These are phyloP conservation scores for Brassica napus DNA, from an alignment of 345 rosid genomes.

Conservation along the genomic window Da-Ae NC_063450.1:52350001-52350500, in stretches of 20 bases:
- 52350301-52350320: constrained; percentile 11
- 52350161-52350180: constrained; percentile 6
- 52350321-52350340: constrained; percentile 15
- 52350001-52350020: background rate
- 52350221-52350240: constrained; percentile 21
- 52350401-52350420: background rate
- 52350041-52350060: background rate
- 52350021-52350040: background rate
- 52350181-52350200: constrained; percentile 22
- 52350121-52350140: constrained; percentile 64
- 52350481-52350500: constrained; percentile 21
- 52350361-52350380: constrained; percentile 1
- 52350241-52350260: constrained; percentile 20
- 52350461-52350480: constrained; percentile 15
- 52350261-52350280: background rate
- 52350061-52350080: background rate
- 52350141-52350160: background rate
- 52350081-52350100: background rate
- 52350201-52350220: constrained; percentile 15
- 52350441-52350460: constrained; percentile 1
- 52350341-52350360: constrained; percentile 10
- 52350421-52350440: background rate
- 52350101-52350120: constrained; percentile 65
- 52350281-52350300: background rate
- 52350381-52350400: constrained; percentile 1